Evolutionary conservation across 2,329 filamentous ascomycete genomes (phyloP).

Genomic region (Diaporthe citrichinensis): DNA sequence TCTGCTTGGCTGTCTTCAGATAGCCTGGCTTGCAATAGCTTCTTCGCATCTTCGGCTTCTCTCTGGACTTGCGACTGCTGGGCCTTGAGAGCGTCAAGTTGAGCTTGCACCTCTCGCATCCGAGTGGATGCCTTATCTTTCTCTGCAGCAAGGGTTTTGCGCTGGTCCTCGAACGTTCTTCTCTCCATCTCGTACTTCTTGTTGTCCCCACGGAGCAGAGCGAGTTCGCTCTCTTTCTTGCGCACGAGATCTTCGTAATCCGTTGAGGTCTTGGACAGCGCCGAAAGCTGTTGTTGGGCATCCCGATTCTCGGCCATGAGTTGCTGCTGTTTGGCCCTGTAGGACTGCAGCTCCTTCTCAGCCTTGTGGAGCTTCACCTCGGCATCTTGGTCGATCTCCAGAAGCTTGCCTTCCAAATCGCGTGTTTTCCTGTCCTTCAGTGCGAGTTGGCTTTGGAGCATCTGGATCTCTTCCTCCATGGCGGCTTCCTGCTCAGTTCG

Average conservation of each 20-base stretch:
- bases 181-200: constrained; percentile 87
- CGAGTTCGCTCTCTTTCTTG: constrained; percentile 93
- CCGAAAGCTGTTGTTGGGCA: constrained; percentile 86
- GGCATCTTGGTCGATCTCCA: constrained; percentile 89
- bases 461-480: constrained; percentile 86
- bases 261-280: constrained; percentile 91
- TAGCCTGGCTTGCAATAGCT: constrained; percentile 87
- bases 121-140: constrained; percentile 84
- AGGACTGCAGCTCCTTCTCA: constrained; percentile 83
- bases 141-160: constrained; percentile 76
- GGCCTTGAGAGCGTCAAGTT: constrained; percentile 87
- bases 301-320: constrained; percentile 85
- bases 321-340: constrained; percentile 81
- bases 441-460: constrained; percentile 90
- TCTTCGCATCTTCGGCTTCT: constrained; percentile 90
- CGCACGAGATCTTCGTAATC: constrained; percentile 95
- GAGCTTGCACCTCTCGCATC: constrained; percentile 87
- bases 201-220: constrained; percentile 86
- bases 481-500: constrained; percentile 82
- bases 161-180: constrained; percentile 83
- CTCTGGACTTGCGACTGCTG: constrained; percentile 88
- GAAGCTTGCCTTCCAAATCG: constrained; percentile 86
- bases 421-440: constrained; percentile 91
- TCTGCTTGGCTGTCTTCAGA: constrained; percentile 90
- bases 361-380: constrained; percentile 86